A percentile compares a stretch with the other conserved stretches of the same genome.
Conservation (phyloP, 169 alveolate species). For the Eimeria maxima region DNA sequence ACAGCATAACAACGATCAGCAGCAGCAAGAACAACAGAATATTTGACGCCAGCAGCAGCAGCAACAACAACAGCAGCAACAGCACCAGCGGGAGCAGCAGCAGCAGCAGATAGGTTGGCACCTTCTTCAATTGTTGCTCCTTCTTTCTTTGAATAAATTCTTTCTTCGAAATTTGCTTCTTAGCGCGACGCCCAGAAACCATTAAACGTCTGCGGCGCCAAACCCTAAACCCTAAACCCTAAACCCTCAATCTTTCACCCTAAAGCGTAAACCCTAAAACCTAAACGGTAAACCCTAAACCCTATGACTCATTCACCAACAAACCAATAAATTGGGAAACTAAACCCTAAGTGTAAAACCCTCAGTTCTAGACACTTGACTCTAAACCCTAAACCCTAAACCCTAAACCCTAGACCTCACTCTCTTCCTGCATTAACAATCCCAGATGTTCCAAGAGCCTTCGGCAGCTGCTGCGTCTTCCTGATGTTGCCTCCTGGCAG, state of each 20-base stretch:
- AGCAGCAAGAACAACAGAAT: too few relatives aligned
- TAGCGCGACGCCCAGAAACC: conserved; percentile 10
- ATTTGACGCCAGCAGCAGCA: too few relatives aligned
- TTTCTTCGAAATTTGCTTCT: background rate
- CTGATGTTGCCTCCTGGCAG: conserved; percentile 33
- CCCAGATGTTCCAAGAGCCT: conserved; percentile 22
- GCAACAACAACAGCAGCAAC: too few relatives aligned
- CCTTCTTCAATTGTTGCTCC: conserved; percentile 85
- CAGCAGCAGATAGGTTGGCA: too few relatives aligned
- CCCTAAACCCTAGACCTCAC: conserved; percentile 17
- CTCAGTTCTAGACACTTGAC: background rate
- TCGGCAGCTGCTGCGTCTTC: conserved; percentile 43
- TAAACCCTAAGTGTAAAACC: too few relatives aligned
- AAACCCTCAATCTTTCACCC: too few relatives aligned
- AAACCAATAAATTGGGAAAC: too few relatives aligned
- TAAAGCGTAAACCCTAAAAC: too few relatives aligned
- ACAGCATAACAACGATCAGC: background rate
- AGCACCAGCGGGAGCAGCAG: too few relatives aligned
- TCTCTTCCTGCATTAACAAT: conserved; percentile 10
- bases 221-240: too few relatives aligned
- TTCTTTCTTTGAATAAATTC: conserved; percentile 88
- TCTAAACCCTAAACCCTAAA: conserved; percentile 7
- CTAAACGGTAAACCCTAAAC: background rate
- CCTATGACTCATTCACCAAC: too few relatives aligned
- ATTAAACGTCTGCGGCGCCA: background rate